Evolutionary conservation across 2,329 filamentous ascomycete genomes (phyloP), one percentile per base, ranked within the genome.

Genomic region (Plectosphaerella cucumerina): DNA sequence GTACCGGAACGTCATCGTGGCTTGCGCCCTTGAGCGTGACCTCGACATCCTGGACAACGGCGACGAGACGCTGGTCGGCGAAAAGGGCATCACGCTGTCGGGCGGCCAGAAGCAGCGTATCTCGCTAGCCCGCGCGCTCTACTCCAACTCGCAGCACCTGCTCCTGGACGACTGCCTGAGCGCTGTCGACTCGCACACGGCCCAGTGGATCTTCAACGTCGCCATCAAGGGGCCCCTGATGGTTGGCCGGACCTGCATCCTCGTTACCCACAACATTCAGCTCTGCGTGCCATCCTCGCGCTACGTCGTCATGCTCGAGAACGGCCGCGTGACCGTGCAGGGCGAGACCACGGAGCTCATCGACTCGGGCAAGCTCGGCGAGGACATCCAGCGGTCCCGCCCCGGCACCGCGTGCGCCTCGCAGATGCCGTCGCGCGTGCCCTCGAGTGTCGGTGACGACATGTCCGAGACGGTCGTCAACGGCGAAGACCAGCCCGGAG

Each of bases 91-190:
- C 55, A 93, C 93, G 15, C 81, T 99, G 14, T 99, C 94, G 6
- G 94, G 94, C 56, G 94, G 94, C 6, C 94, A 99, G 70, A 97
- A 97, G 71, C 94, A 99, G 69, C 86, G 94, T 52, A 97, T 99
- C 48, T 97, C 93, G 14, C 80, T 99, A 43, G 94, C 94, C n/a
- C 86, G 94, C 58, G 94, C 94, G 1, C 79, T 99, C n/a, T 99
- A 99, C 70, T 96, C 90, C 58, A 93, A 90, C 68, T 95, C 92
- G 6, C 87, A 86, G 49, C 93, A 97, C 67, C 73, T 99, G 15
- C 80, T 99, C 11, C 78, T 99, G 47, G 94, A 99, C 63, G 94
- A 99, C 67, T 96, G 95, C 56, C 78, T 99, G 42, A 97, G 92
- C 64, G 94, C 94, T 23, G 94, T 99, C 33, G 94, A 99, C 67